A percentile compares a stretch with the other conserved stretches of the same genome.
These are phyloP conservation scores for Filobasidium floriforme DNA, from an alignment of 768 basidiomycete genomes.

Conservation along the genomic window DNA sequence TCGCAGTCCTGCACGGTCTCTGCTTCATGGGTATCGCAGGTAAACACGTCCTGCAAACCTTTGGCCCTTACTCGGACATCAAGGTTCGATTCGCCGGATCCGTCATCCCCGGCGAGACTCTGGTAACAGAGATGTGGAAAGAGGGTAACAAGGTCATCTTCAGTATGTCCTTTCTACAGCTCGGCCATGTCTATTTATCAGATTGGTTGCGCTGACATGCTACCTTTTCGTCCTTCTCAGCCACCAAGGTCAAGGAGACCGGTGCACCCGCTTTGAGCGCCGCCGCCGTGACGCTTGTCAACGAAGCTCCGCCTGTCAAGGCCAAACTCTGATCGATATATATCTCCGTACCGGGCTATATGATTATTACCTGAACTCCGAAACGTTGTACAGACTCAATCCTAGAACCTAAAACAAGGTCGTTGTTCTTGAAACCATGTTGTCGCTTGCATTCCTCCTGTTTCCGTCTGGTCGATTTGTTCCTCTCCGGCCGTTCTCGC, in stretches of 20 bases:
- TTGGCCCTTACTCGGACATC: conserved; percentile 79
- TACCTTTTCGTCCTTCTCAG: conserved; percentile 47
- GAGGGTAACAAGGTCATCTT: conserved; percentile 86
- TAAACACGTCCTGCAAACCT: conserved; percentile 83
- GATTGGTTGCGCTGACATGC: neutral
- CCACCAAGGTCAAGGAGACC: conserved; percentile 80
- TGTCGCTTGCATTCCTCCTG: too few species aligned
- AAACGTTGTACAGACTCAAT: neutral
- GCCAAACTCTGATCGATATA: conserved; percentile 47
- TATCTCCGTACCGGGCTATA: neutral
- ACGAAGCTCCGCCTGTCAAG: conserved; percentile 43
- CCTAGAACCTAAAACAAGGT: neutral
- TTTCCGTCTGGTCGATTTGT: too few species aligned
- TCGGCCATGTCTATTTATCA: neutral
- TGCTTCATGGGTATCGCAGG: conserved; percentile 88
- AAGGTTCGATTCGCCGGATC: conserved; percentile 93
- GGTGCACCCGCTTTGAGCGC: conserved; percentile 62
- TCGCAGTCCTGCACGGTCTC: conserved; percentile 54
- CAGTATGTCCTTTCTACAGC: conserved; percentile 54
- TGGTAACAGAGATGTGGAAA: conserved; percentile 98
- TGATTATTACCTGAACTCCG: neutral
- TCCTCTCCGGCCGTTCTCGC: too few species aligned
- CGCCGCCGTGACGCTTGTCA: conserved; percentile 68
- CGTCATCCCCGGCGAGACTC: conserved; percentile 90
- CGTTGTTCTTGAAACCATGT: neutral